These are phyloP conservation scores for Citrus medica DNA, from an alignment of 345 rosid genomes.

Conservation along the genomic window DNA sequence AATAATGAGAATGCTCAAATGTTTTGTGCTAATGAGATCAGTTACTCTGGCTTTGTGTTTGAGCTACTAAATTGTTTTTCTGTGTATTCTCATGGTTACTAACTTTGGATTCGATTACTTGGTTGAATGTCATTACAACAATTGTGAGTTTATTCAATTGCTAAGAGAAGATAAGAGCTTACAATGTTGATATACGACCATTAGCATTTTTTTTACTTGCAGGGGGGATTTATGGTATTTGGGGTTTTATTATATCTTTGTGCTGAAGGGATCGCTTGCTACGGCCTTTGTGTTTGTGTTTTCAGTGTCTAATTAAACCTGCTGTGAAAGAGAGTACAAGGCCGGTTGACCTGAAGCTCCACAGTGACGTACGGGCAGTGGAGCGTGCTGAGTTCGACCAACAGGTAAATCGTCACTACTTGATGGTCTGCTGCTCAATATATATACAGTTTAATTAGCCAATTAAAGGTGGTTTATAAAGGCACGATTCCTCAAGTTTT, in stretches of 20 bases:
- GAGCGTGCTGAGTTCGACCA: slow-evolving; percentile 93
- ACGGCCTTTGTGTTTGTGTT: slow-evolving; percentile 10
- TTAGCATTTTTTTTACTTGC: not conserved
- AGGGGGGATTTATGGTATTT: not conserved
- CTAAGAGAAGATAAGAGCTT: not conserved
- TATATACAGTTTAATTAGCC: not conserved
- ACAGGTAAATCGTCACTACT: slow-evolving; percentile 40
- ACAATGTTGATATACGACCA: no score
- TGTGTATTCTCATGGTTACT: not conserved
- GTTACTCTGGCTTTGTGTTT: not conserved
- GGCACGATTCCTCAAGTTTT: not conserved
- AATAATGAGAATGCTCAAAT: not conserved
- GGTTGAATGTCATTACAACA: not conserved
- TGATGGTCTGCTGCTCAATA: not conserved
- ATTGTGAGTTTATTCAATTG: not conserved
- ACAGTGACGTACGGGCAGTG: slow-evolving; percentile 68
- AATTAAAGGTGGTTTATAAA: not conserved
- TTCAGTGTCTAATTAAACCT: slow-evolving; percentile 66
- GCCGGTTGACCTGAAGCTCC: slow-evolving; percentile 70
- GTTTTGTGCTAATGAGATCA: not conserved
- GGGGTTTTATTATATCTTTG: not conserved
- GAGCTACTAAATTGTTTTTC: not conserved
- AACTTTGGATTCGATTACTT: not conserved
- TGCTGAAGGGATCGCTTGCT: not conserved
- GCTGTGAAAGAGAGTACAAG: slow-evolving; percentile 68